Base-by-base conservation (phyloP, 208 protist species). In the Trypanosoma mega region DNA sequence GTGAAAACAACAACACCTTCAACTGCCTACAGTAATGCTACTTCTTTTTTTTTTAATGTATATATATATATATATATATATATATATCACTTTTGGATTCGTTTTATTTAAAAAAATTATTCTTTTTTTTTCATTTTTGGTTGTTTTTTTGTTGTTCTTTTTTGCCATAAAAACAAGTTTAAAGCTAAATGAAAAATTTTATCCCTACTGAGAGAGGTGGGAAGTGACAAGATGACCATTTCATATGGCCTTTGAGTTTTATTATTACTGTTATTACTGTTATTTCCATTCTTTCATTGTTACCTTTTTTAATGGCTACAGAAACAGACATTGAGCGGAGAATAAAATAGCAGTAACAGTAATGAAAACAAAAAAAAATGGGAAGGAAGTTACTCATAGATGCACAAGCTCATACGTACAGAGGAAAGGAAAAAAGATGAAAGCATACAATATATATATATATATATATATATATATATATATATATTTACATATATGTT, bases 1-100 rank as follows among this genome's bases (percentile, higher is more conserved):
- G 9, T 49, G 12, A 23, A 8, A 26, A 11, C 18, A 11, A 8
- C 45, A 8, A 23, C 18, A 12, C 45, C 18, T 20, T 20, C 45
- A 49, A 9, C 18, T 23, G 18, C 31, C 8, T 24, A 21, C 8
- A 21, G 16, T 54, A 54, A 21, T 33, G 23, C 16, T 33, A n/a
- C 31, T 33, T 54, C 31, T 7, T 56, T 26, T 49, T 46, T 31
- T 57, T 56, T 45, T 41, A 41, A 39, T 55, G 18, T 55, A 41
- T 12, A 41, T 41, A n/a, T n/a, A 55, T 33, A 55, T 20, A 41
- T 52, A 20, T 31, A 27, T 27, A 3, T 30, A 11, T 52, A 8
- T 5, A 26, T 5, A 12, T 20, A 48, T 48, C 24, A 26, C 24
- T 9, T 3, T 48, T 20, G 14, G 44, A 48, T 24, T 23, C 27